Conservation (phyloP, 2,329 filamentous ascomycete species). For the Daldinia eschscholtzii region DNA sequence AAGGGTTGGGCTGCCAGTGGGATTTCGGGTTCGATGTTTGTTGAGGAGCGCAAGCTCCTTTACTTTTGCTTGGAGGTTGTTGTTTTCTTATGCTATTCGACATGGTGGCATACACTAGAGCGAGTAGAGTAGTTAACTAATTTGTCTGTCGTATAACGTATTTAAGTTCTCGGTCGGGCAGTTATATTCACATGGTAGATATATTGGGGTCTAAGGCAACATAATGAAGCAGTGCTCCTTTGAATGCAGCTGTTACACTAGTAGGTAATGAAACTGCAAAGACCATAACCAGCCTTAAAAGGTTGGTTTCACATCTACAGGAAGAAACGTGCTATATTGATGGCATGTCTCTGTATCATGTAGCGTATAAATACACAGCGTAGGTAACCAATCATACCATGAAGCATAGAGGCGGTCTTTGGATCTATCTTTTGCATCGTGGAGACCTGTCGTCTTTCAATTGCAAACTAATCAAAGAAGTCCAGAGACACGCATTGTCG, state of each 20-base stretch:
- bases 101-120: not conserved
- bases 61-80: not conserved
- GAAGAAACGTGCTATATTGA: not conserved
- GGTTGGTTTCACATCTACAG: not conserved
- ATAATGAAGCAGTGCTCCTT: not conserved
- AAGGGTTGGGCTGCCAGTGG: too few species aligned
- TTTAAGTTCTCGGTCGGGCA: not conserved
- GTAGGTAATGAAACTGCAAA: not conserved
- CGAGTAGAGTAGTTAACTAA: not conserved
- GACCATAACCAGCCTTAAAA: not conserved
- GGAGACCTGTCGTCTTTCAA: not conserved
- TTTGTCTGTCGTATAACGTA: not conserved
- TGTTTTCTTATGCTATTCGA: not conserved
- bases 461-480: not conserved
- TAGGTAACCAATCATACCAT: not conserved
- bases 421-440: not conserved
- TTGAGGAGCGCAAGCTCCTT: not conserved
- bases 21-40: not conserved
- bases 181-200: not conserved
- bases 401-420: not conserved
- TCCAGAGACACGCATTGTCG: not conserved
- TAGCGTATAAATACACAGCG: not conserved
- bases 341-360: not conserved
- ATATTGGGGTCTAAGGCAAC: not conserved
- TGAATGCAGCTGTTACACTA: not conserved